Evolutionary conservation across 495 filamentous ascomycete genomes (phyloP).

Genomic region (Lindgomyces ingoldianus): DNA sequence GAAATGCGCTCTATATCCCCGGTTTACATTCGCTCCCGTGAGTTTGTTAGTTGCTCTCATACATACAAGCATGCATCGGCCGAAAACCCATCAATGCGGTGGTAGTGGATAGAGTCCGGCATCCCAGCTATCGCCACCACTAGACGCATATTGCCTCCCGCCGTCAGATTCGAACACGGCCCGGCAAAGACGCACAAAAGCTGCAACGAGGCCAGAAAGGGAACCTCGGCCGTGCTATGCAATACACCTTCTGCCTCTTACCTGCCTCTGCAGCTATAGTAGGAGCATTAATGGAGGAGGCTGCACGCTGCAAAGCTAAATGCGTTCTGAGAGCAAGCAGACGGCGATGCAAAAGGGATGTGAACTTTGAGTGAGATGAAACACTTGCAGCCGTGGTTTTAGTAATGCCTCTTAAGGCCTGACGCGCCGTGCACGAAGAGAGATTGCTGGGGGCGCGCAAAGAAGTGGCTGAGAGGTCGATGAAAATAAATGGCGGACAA

Average conservation of each 20-base stretch:
- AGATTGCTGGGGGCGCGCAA: not conserved
- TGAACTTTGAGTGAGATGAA: slow-evolving; percentile 13
- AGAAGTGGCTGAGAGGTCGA: not conserved
- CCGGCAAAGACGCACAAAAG: not conserved
- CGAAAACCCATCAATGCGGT: too few species aligned
- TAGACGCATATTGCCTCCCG: not conserved
- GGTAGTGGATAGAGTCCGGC: too few species aligned
- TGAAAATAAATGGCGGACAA: not conserved
- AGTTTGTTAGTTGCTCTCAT: not conserved
- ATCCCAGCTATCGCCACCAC: too few species aligned
- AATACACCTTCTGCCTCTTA: too few species aligned
- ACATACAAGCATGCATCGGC: not conserved
- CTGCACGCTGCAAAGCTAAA: not conserved
- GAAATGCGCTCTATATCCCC: slow-evolving; percentile 4
- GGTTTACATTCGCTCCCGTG: slow-evolving; percentile 3
- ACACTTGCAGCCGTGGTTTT: slow-evolving; percentile 14
- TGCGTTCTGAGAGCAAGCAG: not conserved
- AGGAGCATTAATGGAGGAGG: slow-evolving; percentile 19
- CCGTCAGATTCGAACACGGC: not conserved
- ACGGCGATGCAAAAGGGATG: not conserved
- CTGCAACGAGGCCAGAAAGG: not conserved
- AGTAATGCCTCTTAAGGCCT: not conserved
- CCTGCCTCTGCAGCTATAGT: slow-evolving; percentile 28
- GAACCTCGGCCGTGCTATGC: not conserved
- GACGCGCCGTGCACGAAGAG: not conserved